A percentile compares a stretch with the other conserved stretches of the same genome.
These are phyloP conservation scores for Coprinopsis cinerea DNA, from an alignment of 768 basidiomycete genomes.

Conservation along the genomic window DNA sequence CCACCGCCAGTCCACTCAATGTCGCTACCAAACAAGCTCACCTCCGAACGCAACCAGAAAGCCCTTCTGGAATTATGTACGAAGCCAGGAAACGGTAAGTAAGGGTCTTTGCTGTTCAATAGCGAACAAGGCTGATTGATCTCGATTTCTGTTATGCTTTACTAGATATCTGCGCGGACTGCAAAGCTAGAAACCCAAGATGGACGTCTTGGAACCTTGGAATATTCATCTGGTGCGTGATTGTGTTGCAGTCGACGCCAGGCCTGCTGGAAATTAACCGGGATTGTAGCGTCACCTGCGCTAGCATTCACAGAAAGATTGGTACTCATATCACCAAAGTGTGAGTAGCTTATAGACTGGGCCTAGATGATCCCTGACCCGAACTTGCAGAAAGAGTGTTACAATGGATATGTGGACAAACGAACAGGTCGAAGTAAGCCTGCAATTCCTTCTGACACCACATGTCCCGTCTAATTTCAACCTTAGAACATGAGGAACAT, in stretches of 20 bases:
- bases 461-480: slow-evolving; percentile 6
- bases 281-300: slow-evolving; percentile 66
- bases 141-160: slow-evolving; percentile 2
- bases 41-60: slow-evolving; percentile 60
- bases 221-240: slow-evolving; percentile 73
- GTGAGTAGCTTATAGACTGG: slow-evolving; percentile 42
- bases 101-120: background rate
- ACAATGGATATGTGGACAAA: slow-evolving; percentile 85
- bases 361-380: background rate
- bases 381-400: slow-evolving; percentile 70
- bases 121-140: background rate
- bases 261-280: background rate
- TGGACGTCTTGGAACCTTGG: slow-evolving; percentile 91
- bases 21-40: slow-evolving; percentile 44
- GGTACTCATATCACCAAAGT: slow-evolving; percentile 94
- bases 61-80: slow-evolving; percentile 60
- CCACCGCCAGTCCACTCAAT: background rate
- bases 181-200: slow-evolving; percentile 77
- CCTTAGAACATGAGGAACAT: slow-evolving; percentile 67
- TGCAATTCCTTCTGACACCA: slow-evolving; percentile 10
- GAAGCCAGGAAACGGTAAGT: slow-evolving; percentile 77
- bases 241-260: slow-evolving; percentile 7
- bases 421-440: slow-evolving; percentile 79
- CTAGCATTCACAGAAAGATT: slow-evolving; percentile 89
- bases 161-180: slow-evolving; percentile 92